A percentile compares a stretch with the other conserved stretches of the same genome.
phyloP scores from a whole-genome alignment of 2,329 filamentous ascomycete genomes.

The Diplodia sapinea region DNA sequence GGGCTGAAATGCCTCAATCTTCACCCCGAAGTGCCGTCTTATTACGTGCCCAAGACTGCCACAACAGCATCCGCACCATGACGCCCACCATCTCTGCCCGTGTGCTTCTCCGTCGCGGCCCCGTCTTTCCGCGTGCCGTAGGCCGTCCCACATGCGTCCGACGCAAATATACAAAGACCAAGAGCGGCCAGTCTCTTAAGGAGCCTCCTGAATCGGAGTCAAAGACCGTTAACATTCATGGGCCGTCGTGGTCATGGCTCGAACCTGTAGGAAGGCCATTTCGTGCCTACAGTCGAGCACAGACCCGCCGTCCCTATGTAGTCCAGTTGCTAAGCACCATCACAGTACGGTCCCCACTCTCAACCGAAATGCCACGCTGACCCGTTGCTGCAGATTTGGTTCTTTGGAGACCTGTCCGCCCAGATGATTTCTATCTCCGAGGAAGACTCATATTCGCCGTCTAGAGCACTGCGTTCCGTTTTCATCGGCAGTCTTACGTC shows the following conservation, averaged over 20 bases:
- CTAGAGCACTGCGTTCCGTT: conserved; percentile 72
- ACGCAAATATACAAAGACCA: conserved; percentile 3
- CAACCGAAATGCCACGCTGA: background rate
- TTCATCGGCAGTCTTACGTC: conserved; percentile 74
- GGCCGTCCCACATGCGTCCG: background rate
- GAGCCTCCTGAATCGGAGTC: background rate
- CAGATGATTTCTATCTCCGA: conserved; percentile 62
- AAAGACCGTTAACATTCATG: conserved; percentile 44
- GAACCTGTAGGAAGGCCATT: conserved; percentile 54
- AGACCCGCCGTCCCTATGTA: conserved; percentile 73
- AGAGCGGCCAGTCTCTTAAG: conserved; percentile 3
- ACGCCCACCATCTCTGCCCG: background rate
- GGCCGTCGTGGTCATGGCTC: conserved; percentile 54
- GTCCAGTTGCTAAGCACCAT: conserved; percentile 80
- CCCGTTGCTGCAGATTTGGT: conserved; percentile 63
- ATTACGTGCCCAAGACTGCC: background rate
- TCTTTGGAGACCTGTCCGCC: conserved; percentile 77
- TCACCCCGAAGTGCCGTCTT: conserved; percentile 7
- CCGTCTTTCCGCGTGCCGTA: background rate
- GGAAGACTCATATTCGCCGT: conserved; percentile 64
- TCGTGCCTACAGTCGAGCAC: conserved; percentile 69
- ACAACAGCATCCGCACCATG: conserved; percentile 9
- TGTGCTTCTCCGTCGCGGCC: conserved; percentile 2
- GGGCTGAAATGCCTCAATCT: conserved; percentile 23
- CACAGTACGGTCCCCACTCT: conserved; percentile 44